phyloP scores from a whole-genome alignment of 1,284 basidiomycete genomes.

The Boletellus dicymbophilus region DNA sequence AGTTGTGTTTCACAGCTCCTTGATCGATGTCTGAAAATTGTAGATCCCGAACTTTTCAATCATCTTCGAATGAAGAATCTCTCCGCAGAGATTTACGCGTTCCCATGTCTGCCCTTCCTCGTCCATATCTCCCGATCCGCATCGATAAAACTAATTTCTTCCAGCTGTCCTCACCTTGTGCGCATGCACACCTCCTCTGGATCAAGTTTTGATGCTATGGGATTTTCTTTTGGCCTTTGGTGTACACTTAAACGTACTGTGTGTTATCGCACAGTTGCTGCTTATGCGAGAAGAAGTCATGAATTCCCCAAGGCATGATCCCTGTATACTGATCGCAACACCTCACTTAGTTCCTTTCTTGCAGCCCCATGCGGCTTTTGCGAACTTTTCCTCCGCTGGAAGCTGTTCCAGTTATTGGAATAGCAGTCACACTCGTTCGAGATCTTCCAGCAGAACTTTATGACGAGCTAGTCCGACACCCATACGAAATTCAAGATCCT shows the following conservation, averaged over 20 bases:
- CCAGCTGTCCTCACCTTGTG: conserved; percentile 94
- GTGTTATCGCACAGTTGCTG: conserved; percentile 92
- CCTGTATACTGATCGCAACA: neutral
- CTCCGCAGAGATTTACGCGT: conserved; percentile 98
- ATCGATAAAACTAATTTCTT: conserved; percentile 1
- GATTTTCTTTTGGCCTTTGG: conserved; percentile 97
- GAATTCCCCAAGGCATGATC: conserved; percentile 72
- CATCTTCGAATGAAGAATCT: conserved; percentile 89
- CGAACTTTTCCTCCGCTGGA: conserved; percentile 94
- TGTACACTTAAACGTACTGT: conserved; percentile 93
- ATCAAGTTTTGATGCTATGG: conserved; percentile 94
- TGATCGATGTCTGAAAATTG: conserved; percentile 88
- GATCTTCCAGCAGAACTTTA: conserved; percentile 91
- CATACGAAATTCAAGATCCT: conserved; percentile 61
- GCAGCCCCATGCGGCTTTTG: conserved; percentile 91
- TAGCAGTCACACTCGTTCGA: conserved; percentile 90
- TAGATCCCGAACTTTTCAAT: conserved; percentile 84
- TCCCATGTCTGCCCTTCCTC: conserved; percentile 73
- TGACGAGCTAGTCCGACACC: conserved; percentile 87
- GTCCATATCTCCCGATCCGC: conserved; percentile 1
- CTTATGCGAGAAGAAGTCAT: conserved; percentile 91
- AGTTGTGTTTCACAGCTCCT: conserved; percentile 61
- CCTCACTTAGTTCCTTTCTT: conserved; percentile 12
- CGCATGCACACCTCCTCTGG: conserved; percentile 94
- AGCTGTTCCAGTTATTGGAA: conserved; percentile 85